Conservation (phyloP, 2,329 filamentous ascomycete species). For the Trichoderma sp. region DNA sequence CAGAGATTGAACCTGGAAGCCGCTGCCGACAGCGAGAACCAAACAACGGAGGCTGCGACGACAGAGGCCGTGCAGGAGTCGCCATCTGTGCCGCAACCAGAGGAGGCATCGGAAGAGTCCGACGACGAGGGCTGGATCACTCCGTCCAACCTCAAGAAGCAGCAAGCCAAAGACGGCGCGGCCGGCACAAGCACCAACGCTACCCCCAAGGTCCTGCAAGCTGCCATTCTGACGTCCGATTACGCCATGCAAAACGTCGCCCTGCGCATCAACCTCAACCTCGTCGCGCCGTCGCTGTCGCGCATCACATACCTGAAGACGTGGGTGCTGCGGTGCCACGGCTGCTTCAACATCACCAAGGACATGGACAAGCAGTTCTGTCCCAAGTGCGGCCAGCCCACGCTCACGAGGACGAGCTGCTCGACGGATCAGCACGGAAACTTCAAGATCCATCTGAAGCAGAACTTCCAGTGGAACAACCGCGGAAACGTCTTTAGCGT, state of each 20-base stretch:
- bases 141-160: slow-evolving; percentile 84
- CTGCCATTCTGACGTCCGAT: slow-evolving; percentile 91
- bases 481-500: slow-evolving; percentile 90
- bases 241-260: slow-evolving; percentile 98
- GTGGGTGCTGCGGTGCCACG: slow-evolving; percentile 90
- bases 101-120: slow-evolving; percentile 47
- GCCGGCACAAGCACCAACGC: slow-evolving; percentile 50
- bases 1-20: slow-evolving; percentile 34
- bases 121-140: slow-evolving; percentile 87
- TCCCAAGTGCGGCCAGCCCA: slow-evolving; percentile 83
- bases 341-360: slow-evolving; percentile 82
- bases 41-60: neutral
- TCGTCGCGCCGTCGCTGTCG: slow-evolving; percentile 76
- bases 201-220: slow-evolving; percentile 70
- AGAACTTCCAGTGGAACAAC: slow-evolving; percentile 95
- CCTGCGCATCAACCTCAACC: slow-evolving; percentile 89
- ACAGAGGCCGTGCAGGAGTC: slow-evolving; percentile 23
- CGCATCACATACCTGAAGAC: slow-evolving; percentile 84
- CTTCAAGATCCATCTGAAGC: slow-evolving; percentile 85
- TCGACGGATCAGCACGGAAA: slow-evolving; percentile 78
- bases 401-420: slow-evolving; percentile 82
- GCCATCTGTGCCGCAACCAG: slow-evolving; percentile 36
- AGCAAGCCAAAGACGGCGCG: slow-evolving; percentile 67
- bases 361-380: slow-evolving; percentile 92
- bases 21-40: neutral